Conservation (phyloP, 176 grass and related monocot species). For the Oryza rufipogon region DNA sequence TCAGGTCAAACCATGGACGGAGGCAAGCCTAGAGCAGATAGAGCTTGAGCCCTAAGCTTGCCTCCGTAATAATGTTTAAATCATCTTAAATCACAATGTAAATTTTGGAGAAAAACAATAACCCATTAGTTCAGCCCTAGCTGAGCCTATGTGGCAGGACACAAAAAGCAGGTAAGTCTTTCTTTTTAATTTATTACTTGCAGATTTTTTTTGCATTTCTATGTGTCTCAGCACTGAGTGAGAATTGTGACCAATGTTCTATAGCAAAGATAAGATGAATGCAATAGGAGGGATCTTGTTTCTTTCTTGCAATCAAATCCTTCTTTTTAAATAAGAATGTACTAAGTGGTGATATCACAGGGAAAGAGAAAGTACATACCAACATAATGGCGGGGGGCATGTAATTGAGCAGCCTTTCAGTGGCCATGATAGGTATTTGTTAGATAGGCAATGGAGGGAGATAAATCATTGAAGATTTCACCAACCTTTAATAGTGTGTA, state of each 20-base stretch:
- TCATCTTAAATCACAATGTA: no score
- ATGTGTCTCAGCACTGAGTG: not conserved
- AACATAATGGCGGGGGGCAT: not conserved
- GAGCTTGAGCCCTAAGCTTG: no score
- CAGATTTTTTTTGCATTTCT: not conserved
- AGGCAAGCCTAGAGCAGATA: no score
- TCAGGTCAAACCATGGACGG: not conserved
- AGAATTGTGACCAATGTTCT: not conserved
- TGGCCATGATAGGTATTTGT: not conserved
- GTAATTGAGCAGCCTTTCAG: constrained; percentile 29
- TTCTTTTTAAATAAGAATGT: not conserved
- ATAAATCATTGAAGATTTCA: constrained; percentile 15
- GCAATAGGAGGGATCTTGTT: not conserved
- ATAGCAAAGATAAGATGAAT: not conserved
- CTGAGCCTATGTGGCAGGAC: not conserved
- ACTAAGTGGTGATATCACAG: not conserved
- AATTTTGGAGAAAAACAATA: no score
- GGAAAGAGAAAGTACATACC: not conserved
- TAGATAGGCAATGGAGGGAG: constrained; percentile 15
- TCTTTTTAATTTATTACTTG: no score
- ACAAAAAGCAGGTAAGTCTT: not conserved
- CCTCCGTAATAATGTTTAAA: no score
- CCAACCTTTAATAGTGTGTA: constrained; percentile 33
- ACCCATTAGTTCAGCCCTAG: no score
- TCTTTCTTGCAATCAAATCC: not conserved